Percentiles rank a stretch among this genome's conserved stretches.
Evolutionary conservation across 257 asterid species (phyloP).

Genomic region (Scutellaria galericulata): DNA sequence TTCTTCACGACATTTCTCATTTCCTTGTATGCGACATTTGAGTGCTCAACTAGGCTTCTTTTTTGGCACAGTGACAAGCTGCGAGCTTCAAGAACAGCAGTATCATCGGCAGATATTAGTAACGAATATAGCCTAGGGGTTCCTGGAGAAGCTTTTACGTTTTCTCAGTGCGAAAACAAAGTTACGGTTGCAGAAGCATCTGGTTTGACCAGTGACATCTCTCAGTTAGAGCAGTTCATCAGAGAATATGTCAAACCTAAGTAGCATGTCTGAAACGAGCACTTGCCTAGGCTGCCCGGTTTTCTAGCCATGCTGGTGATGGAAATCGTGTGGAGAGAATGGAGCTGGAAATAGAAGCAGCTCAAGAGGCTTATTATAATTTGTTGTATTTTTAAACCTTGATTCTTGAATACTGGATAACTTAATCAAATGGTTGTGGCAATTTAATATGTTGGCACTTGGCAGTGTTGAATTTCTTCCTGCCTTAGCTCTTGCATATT

Average conservation of each 20-base stretch:
- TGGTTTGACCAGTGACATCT: constrained; percentile 65
- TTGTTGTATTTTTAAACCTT: constrained; percentile 2
- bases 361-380: constrained; percentile 5
- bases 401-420: neutral
- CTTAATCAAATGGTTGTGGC: neutral
- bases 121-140: constrained; percentile 68
- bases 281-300: neutral
- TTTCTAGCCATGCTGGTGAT: neutral
- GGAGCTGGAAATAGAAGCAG: constrained; percentile 30
- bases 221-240: constrained; percentile 75
- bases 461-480: neutral
- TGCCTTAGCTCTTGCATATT: neutral
- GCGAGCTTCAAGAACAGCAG: constrained; percentile 85
- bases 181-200: constrained; percentile 76
- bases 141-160: constrained; percentile 75
- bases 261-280: constrained; percentile 4
- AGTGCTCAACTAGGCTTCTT: too few species aligned
- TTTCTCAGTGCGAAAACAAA: constrained; percentile 78
- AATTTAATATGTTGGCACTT: constrained; percentile 4
- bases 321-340: constrained; percentile 10
- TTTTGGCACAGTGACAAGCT: constrained; percentile 72
- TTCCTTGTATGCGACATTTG: neutral
- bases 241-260: constrained; percentile 66
- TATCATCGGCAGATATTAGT: constrained; percentile 79
- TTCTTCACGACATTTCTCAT: neutral